Conservation (phyloP, 2,329 filamentous ascomycete species). For the Paracoccidioides lutzii region DNA sequence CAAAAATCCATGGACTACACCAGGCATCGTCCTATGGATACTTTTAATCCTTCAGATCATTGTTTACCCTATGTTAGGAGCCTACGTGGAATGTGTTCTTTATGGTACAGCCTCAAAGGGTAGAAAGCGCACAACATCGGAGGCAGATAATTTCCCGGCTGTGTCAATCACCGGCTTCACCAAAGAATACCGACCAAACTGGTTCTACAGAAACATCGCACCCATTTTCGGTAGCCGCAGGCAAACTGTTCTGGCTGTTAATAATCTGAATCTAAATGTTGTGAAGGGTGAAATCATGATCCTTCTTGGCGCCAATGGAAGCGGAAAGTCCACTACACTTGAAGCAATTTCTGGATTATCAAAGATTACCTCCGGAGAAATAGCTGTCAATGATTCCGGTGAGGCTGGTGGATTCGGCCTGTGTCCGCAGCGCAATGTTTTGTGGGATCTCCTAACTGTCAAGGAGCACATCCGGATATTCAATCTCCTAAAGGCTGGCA, state of each 20-base stretch:
- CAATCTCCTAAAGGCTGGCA: slow-evolving; percentile 62
- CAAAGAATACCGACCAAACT: slow-evolving; percentile 61
- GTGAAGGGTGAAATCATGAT: slow-evolving; percentile 72
- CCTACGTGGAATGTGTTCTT: slow-evolving; percentile 57
- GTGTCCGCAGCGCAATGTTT: slow-evolving; percentile 84
- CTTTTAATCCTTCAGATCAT: slow-evolving; percentile 68
- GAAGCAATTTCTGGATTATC: slow-evolving; percentile 77
- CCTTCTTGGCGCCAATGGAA: slow-evolving; percentile 77
- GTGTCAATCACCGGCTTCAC: slow-evolving; percentile 61
- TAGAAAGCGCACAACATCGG: slow-evolving; percentile 30
- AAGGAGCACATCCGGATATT: slow-evolving; percentile 76
- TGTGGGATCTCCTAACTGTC: slow-evolving; percentile 82
- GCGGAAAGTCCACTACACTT: slow-evolving; percentile 79
- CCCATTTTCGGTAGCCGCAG: slow-evolving; percentile 36
- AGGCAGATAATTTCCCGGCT: slow-evolving; percentile 34
- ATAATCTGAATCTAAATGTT: slow-evolving; percentile 57
- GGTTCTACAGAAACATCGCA: slow-evolving; percentile 41
- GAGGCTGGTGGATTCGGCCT: slow-evolving; percentile 69
- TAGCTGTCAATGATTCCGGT: slow-evolving; percentile 66
- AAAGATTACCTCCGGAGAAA: slow-evolving; percentile 60
- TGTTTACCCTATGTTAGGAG: slow-evolving; percentile 62
- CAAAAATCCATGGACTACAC: slow-evolving; percentile 51
- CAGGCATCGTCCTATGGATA: slow-evolving; percentile 65
- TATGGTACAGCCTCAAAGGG: slow-evolving; percentile 61
- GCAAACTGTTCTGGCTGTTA: slow-evolving; percentile 67